A percentile compares a stretch with the other conserved stretches of the same genome.
Evolutionary conservation across 2,329 filamentous ascomycete genomes (phyloP).

Genomic region (Alternaria incomplexa): DNA sequence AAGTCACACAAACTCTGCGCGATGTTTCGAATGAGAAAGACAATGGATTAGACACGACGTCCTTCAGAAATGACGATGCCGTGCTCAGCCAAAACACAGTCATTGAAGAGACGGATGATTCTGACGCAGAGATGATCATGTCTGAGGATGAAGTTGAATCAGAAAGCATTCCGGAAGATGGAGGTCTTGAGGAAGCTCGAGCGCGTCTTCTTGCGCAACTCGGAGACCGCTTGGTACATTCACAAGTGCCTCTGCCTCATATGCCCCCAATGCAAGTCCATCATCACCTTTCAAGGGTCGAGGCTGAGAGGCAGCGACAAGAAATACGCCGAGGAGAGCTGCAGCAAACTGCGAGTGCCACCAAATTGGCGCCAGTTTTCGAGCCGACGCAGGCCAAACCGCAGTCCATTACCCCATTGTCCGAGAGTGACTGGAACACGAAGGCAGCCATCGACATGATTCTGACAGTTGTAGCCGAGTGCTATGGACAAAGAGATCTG

Average conservation of each 20-base stretch:
- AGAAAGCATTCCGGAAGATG: slow-evolving; percentile 13
- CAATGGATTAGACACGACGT: neutral
- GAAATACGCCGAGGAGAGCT: slow-evolving; percentile 15
- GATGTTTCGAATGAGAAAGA: neutral
- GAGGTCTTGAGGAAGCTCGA: slow-evolving; percentile 58
- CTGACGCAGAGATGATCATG: slow-evolving; percentile 28
- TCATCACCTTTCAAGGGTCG: slow-evolving; percentile 17
- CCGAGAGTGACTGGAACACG: slow-evolving; percentile 54
- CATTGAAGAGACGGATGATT: slow-evolving; percentile 8
- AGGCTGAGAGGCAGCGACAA: slow-evolving; percentile 31
- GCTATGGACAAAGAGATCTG: slow-evolving; percentile 87
- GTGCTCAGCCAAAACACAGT: neutral
- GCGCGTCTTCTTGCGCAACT: slow-evolving; percentile 54
- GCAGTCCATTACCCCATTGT: neutral
- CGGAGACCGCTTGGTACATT: slow-evolving; percentile 38
- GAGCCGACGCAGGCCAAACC: neutral
- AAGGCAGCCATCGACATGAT: slow-evolving; percentile 90
- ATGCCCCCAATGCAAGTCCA: neutral
- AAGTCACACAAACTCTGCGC: neutral
- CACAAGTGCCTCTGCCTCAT: slow-evolving; percentile 14
- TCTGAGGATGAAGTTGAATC: slow-evolving; percentile 26
- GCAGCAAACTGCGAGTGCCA: neutral
- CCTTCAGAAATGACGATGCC: neutral
- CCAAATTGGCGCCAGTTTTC: neutral
- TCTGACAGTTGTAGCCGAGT: slow-evolving; percentile 82